Evolutionary conservation across 73 alveolate genomes (phyloP), one percentile per base, ranked within the genome.

Genomic region (Symbiodinium natans): DNA sequence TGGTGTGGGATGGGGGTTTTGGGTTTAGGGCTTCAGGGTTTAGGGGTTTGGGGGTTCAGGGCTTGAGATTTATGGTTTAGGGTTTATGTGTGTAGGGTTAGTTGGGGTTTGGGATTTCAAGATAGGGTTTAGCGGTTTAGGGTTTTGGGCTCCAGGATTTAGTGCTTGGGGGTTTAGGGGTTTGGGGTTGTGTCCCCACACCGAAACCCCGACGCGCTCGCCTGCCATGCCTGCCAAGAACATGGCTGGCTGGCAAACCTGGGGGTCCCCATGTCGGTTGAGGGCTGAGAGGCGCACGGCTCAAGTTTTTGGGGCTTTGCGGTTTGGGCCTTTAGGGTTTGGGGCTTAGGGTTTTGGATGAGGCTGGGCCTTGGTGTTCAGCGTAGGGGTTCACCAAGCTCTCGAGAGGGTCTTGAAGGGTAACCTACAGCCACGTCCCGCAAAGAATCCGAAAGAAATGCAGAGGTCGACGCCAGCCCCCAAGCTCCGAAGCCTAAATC

Each of bases 161-260:
- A n/a, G n/a, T n/a, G n/a, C n/a, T 27, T 52, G 68, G 59, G 11
- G 59, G 19, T 43, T 43, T 8, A 8, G 56, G 56, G 56, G 56
- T 43, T 43, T 43, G 56, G 5, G 56, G 11, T 34, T 63, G 25
- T 10, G 25, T 7, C 6, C 39, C 77, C 77, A 52, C 7, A 23
- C 77, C 77, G 13, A 3, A 63, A 63, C 77, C 77, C 36, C 9
- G 15, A 25, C n/a, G n/a, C n/a, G n/a, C 77, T 23, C 17, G 87
- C 96, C 96, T 89, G 96, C 96, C 96, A 89, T 89, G 54, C 96
- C 96, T 3, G 96, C 96, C 54, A 89, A 48, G 46, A 89, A 89
- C 96, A 89, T 89, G 48, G 96, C 96, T n/a, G 96, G 96, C 87
- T 89, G 96, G 52, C 96, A 89, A 9, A 89, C 96, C 96, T 89